phyloP scores from a whole-genome alignment of 2,329 filamentous ascomycete genomes.

The Ampelomyces quisqualis region DNA sequence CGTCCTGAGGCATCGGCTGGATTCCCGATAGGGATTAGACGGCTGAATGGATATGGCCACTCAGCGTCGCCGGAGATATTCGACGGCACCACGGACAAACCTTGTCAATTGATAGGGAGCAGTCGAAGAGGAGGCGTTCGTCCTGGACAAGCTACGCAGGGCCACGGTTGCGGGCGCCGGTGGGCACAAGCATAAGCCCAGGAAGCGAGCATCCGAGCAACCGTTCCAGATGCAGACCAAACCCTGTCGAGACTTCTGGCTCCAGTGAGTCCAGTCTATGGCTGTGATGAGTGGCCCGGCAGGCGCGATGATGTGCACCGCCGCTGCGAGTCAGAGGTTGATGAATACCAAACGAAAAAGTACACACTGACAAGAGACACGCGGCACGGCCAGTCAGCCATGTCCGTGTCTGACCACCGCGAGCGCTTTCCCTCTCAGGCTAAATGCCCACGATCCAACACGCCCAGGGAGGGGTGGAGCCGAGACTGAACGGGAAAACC shows the following conservation, averaged over 20 bases:
- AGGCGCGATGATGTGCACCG: conserved; percentile 39
- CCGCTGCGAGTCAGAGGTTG: conserved; percentile 35
- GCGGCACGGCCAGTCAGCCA: conserved; percentile 26
- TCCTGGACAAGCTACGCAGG: conserved; percentile 29
- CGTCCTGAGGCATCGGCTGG: conserved; percentile 36
- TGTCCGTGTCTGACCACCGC: conserved; percentile 15
- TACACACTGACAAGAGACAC: conserved; percentile 9
- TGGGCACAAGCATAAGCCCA: conserved; percentile 11
- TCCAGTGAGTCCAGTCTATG: conserved; percentile 12
- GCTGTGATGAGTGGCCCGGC: conserved; percentile 31
- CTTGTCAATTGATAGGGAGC: conserved; percentile 30
- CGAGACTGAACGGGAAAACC: conserved; percentile 37
- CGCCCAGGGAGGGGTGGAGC: conserved; percentile 36
- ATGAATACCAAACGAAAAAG: conserved; percentile 15
- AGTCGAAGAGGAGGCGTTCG: conserved; percentile 13
- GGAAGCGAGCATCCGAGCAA: conserved; percentile 22
- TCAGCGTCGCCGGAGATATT: conserved; percentile 38
- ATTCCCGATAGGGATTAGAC: conserved; percentile 42
- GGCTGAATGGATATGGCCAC: conserved; percentile 38
- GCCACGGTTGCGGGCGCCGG: conserved; percentile 16
- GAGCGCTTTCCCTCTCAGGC: conserved; percentile 36
- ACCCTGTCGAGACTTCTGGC: conserved; percentile 32
- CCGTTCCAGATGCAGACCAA: conserved; percentile 31
- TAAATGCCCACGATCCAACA: conserved; percentile 35
- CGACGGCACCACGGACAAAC: conserved; percentile 23